Base-by-base conservation (phyloP, 2,329 filamentous ascomycete species). In the Uncinocarpus reesii region DNA sequence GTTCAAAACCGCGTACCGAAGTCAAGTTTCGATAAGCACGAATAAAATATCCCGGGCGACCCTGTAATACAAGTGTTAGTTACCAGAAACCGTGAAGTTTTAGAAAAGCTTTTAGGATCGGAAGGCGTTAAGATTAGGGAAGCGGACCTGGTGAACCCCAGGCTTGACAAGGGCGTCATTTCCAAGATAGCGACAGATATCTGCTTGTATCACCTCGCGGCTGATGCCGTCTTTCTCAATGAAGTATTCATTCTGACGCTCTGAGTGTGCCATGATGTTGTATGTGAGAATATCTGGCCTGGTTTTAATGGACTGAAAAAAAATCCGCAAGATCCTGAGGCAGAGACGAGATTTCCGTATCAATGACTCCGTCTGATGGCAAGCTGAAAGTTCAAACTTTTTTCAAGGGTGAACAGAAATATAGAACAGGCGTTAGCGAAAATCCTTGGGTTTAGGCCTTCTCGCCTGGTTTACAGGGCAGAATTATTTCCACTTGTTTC, bases 161-260 rank as follows among this genome's bases (percentile, higher is more conserved):
- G 83, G 84, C 61, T 81, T 81, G 62, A 86, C 84, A 60, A 86
- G 76, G 57, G 84, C 84, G 72, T 89, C 84, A 65, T 86, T 86
- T 61, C 84, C 84, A 57, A 89, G 76, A 65, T 87, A 89, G 62
- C 84, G 83, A 71, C 84, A 88, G 56, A 89, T 86, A 65, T 89
- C 84, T 63, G 83, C 81, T 54, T 85, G 86, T 67, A 89, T 87
- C 60, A 89, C 84, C 67, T 89, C 84, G 59, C 84, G 80, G 65
- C 85, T 83, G 66, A 89, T 89, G 62, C 84, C 84, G 66, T 87
- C 82, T 60, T 82, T 79, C 38, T 83, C 81, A 48, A 88, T 80
- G 65, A 88, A 88, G 65, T 87, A 88, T 69, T 87, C 83, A 67
- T 86, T 86, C 64, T 83, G 66, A 60, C 66, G 62, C 28, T 48